phyloP scores from a whole-genome alignment of 768 basidiomycete genomes.

The Xerocomellus intermedius region DNA sequence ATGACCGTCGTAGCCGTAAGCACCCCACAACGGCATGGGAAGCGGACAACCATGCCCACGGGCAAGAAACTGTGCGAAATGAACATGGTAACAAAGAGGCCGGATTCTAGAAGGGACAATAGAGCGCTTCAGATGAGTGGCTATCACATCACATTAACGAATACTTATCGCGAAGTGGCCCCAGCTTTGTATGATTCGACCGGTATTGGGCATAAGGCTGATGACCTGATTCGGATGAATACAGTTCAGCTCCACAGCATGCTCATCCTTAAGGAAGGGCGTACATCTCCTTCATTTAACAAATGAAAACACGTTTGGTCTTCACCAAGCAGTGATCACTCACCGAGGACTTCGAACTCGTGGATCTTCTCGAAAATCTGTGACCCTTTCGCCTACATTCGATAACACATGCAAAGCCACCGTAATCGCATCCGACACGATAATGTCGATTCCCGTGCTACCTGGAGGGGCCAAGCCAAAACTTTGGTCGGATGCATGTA shows the following conservation, averaged over 20 bases:
- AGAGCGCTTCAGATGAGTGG: constrained; percentile 11
- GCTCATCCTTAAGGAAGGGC: background rate
- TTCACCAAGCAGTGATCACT: background rate
- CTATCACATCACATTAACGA: constrained; percentile 14
- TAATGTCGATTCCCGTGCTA: background rate
- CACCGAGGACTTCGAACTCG: constrained; percentile 13
- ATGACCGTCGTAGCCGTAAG: constrained; percentile 28
- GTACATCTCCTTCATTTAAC: constrained; percentile 15
- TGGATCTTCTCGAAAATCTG: constrained; percentile 22
- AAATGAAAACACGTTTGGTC: constrained; percentile 7
- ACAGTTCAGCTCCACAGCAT: background rate
- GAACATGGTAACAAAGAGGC: constrained; percentile 15
- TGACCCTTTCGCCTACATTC: constrained; percentile 15
- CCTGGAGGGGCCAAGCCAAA: background rate
- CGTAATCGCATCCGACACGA: constrained; percentile 23
- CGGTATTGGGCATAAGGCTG: constrained; percentile 21
- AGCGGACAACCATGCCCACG: constrained; percentile 19
- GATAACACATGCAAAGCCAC: background rate
- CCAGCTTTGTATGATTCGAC: constrained; percentile 23
- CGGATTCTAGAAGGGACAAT: constrained; percentile 23
- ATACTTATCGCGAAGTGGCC: constrained; percentile 20
- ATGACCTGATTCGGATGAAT: constrained; percentile 12
- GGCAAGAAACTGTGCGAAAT: constrained; percentile 20
- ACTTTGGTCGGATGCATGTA: background rate
- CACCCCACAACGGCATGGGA: constrained; percentile 11